Conservation (phyloP, 2,329 filamentous ascomycete genomes). For the Xylariaceae sp. region DNA sequence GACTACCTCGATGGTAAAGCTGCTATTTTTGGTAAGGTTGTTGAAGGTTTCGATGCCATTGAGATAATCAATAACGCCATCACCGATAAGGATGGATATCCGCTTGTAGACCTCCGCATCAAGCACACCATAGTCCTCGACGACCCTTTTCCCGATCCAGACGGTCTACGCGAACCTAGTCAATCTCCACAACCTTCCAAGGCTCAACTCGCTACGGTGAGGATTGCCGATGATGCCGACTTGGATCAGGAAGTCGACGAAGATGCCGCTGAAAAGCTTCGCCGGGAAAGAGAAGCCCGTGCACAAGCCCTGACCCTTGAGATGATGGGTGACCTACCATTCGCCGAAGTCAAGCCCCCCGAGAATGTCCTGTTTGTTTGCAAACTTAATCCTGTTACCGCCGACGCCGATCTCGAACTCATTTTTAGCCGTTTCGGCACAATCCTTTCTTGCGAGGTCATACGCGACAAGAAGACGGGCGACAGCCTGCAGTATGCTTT, state of each 20-base stretch:
- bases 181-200: conserved; percentile 82
- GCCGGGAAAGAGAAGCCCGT: conserved; percentile 87
- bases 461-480: conserved; percentile 89
- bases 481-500: conserved; percentile 98
- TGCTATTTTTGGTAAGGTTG: conserved; percentile 93
- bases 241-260: conserved; percentile 75
- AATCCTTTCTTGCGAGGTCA: conserved; percentile 94
- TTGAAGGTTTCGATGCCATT: conserved; percentile 92
- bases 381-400: conserved; percentile 96
- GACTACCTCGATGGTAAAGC: conserved; percentile 92
- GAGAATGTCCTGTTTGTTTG: conserved; percentile 98
- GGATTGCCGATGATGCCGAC: conserved; percentile 88
- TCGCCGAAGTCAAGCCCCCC: conserved; percentile 95
- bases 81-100: conserved; percentile 83
- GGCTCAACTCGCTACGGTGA: conserved; percentile 86
- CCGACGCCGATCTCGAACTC: conserved; percentile 90
- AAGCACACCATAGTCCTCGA: conserved; percentile 92
- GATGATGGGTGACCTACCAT: conserved; percentile 97
- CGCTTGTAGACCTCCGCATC: conserved; percentile 92
- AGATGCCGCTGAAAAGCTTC: conserved; percentile 78
- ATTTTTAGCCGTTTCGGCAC: conserved; percentile 98
- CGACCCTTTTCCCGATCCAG: conserved; percentile 87
- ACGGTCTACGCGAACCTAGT: conserved; percentile 76
- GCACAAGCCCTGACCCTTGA: conserved; percentile 94
- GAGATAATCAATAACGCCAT: conserved; percentile 94